Evolutionary conservation across 176 grass and related monocot species (phyloP), one percentile per base, ranked within the genome.

Genomic region (Elaeis guineensis): DNA sequence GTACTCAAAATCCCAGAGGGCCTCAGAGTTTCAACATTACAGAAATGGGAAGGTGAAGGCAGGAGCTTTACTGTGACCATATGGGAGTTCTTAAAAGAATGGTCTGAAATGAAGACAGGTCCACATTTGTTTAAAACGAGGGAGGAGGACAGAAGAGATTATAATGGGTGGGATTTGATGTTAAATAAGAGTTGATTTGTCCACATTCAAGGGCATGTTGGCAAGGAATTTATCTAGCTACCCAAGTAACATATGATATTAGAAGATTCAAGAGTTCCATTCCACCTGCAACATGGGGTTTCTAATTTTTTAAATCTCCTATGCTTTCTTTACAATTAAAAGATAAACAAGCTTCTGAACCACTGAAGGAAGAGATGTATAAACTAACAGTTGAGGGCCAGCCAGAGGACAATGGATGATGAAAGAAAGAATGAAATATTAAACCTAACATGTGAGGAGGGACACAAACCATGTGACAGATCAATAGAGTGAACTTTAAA

Each of bases 231-330:
- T 55, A 55, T 55, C 5, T 6, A 55, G 20, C 21, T 55, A 55
- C 7, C 53, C 2, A 19, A 19, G 53, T 55, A 19, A 7, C 17
- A 18, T 55, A 55, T 55, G 6, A 55, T 55, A 55, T 21, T 55
- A 21, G 7, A 18, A 54, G 16, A 54, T 19, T n/a, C 52, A 54
- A 54, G 52, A 54, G 17, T 54, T 54, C 54, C 17, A 19, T 22
- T 55, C 54, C 54, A 55, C 54, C 54, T 55, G 54, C 54, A 55
- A 55, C 54, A 55, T 55, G 54, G 54, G 5, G 54, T 18, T 55
- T 55, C 54, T 21, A 20, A 12, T 55, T 55, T 55, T 18, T 55
- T 9, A 19, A 22, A 22, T 55, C 17, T 55, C n/a, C 17, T 3
- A 9, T 21, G 54, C 7, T 12, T 55, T 55, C 0, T 55, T 55